These are phyloP conservation scores for Dothidotthia symphoricarpi DNA, from an alignment of 2,329 filamentous ascomycete species.

Conservation along the genomic window DNA sequence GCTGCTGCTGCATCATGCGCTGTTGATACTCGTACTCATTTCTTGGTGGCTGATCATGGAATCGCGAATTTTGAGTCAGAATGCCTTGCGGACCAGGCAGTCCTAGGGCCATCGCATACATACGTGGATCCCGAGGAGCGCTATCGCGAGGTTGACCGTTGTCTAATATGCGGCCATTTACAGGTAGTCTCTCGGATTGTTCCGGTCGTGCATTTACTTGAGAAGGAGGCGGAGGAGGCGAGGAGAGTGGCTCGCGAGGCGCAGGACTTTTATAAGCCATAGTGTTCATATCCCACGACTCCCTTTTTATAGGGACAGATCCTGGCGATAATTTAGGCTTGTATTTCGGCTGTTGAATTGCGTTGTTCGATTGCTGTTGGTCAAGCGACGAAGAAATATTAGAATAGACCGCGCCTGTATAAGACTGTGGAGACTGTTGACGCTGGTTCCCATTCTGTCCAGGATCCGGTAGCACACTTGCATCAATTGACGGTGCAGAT, in stretches of 20 bases:
- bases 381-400: slow-evolving; percentile 5
- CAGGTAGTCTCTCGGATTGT: slow-evolving; percentile 6
- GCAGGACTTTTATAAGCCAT: neutral
- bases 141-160: slow-evolving; percentile 7
- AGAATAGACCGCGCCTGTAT: slow-evolving; percentile 11
- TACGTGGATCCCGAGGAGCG: slow-evolving; percentile 11
- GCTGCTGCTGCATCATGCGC: slow-evolving; percentile 31
- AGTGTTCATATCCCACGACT: slow-evolving; percentile 1
- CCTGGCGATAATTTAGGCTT: slow-evolving; percentile 1
- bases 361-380: slow-evolving; percentile 5
- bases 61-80: slow-evolving; percentile 12
- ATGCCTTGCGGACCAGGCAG: slow-evolving; percentile 11
- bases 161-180: slow-evolving; percentile 4
- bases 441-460: slow-evolving; percentile 9
- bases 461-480: slow-evolving; percentile 4
- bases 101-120: slow-evolving; percentile 8
- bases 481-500: slow-evolving; percentile 5
- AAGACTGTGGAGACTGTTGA: slow-evolving; percentile 8
- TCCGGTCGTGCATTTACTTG: slow-evolving; percentile 4
- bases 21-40: slow-evolving; percentile 35
- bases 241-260: slow-evolving; percentile 10
- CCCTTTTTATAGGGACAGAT: slow-evolving; percentile 2
- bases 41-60: slow-evolving; percentile 16
- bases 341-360: slow-evolving; percentile 1
- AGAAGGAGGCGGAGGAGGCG: slow-evolving; percentile 10